Evolutionary conservation across 1,139 yeast genomes (phyloP).

Genomic region (Saccharomyces hybrid): DNA sequence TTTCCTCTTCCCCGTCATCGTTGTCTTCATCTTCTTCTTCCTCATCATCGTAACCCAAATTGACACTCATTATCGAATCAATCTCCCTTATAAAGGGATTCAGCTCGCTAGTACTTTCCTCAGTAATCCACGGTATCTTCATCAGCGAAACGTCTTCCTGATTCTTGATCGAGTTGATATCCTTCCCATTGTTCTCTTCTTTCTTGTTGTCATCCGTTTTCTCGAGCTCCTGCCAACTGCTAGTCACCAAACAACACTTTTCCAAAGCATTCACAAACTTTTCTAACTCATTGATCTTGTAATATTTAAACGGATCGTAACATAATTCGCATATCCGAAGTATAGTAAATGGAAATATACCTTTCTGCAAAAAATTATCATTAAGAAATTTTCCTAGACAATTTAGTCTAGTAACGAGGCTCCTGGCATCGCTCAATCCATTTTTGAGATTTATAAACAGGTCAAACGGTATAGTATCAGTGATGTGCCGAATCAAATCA

Average conservation of each 20-base stretch:
- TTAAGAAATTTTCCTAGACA: conserved; percentile 6
- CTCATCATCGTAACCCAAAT: conserved; percentile 27
- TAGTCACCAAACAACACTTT: conserved; percentile 23
- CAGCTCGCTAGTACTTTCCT: conserved; percentile 18
- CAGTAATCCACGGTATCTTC: conserved; percentile 44
- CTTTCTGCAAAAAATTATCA: conserved; percentile 14
- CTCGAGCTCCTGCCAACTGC: conserved; percentile 4
- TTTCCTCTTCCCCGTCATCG: conserved; percentile 9
- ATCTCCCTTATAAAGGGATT: conserved; percentile 28
- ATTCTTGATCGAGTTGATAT: conserved; percentile 14
- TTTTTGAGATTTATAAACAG: conserved; percentile 11
- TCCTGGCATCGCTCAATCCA: neutral
- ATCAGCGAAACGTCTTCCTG: conserved; percentile 32
- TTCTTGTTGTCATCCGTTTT: conserved; percentile 2
- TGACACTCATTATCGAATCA: conserved; percentile 27
- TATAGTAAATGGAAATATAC: conserved; percentile 28
- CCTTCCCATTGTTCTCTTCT: conserved; percentile 4
- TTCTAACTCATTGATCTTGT: conserved; percentile 19
- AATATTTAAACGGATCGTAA: conserved; percentile 29
- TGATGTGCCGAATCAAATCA: conserved; percentile 20
- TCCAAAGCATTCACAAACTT: conserved; percentile 28
- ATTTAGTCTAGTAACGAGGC: neutral
- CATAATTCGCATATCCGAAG: conserved; percentile 29
- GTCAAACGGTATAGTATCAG: conserved; percentile 24
- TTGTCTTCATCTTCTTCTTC: conserved; percentile 21